phyloP scores from a whole-genome alignment of 73 alveolate genomes.

The Paraurostyla sp. region DNA sequence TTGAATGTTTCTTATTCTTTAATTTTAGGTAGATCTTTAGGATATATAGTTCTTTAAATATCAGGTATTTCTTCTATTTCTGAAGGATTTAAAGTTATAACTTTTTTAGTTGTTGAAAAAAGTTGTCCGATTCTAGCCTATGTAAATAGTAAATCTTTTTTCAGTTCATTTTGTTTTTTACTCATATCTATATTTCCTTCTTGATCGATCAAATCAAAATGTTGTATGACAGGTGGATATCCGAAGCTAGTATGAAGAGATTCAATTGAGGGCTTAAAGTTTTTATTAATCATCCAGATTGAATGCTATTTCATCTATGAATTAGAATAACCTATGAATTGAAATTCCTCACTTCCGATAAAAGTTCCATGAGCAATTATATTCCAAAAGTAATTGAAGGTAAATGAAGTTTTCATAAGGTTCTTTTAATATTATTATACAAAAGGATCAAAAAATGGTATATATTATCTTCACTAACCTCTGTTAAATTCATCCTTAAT shows the following conservation, averaged over 20 bases:
- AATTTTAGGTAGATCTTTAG: no score
- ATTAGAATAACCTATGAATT: constrained; percentile 11
- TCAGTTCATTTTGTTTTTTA: no score
- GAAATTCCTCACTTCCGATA: neutral
- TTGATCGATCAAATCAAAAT: neutral
- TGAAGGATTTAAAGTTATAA: no score
- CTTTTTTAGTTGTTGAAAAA: no score
- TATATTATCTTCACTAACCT: no score
- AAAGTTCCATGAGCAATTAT: neutral
- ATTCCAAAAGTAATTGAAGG: neutral
- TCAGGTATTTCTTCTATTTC: neutral
- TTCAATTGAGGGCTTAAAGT: neutral
- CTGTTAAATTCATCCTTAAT: no score
- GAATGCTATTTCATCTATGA: neutral
- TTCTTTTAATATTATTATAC: neutral
- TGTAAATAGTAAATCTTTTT: no score
- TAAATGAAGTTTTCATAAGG: neutral
- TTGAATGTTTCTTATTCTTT: neutral
- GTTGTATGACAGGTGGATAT: neutral
- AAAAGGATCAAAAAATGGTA: no score
- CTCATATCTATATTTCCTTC: no score
- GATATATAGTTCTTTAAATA: neutral
- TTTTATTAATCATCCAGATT: neutral
- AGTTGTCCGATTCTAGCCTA: no score
- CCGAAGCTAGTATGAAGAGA: constrained; percentile 1